A percentile compares a stretch with the other conserved stretches of the same genome.
phyloP scores from a whole-genome alignment of 2,329 filamentous ascomycete species.

The Penicillium sp. region DNA sequence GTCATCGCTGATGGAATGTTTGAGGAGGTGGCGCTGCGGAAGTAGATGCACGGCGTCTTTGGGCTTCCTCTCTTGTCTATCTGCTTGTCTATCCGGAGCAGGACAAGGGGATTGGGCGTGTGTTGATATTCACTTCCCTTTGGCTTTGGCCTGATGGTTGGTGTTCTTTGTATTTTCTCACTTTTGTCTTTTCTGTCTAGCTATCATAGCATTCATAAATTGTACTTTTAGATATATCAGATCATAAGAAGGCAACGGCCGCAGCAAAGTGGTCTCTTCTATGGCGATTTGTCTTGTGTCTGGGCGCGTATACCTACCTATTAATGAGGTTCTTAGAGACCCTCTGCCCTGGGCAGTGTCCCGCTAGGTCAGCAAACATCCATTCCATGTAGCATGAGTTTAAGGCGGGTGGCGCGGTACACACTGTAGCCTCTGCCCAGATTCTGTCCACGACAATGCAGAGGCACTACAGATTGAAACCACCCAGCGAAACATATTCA shows the following conservation, averaged over 20 bases:
- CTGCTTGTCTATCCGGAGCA: neutral
- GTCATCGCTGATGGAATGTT: slow-evolving; percentile 21
- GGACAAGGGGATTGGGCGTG: slow-evolving; percentile 11
- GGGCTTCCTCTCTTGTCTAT: neutral
- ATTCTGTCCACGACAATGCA: neutral
- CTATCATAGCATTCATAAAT: slow-evolving; percentile 22
- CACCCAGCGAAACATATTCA: neutral
- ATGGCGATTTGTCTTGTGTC: neutral
- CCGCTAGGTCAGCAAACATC: too few relatives aligned
- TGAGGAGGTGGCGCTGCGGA: neutral
- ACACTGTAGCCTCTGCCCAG: too few relatives aligned
- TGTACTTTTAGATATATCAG: slow-evolving; percentile 29
- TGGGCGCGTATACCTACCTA: too few relatives aligned
- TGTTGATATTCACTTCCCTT: slow-evolving; percentile 17
- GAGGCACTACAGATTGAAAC: neutral
- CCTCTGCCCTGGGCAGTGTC: too few relatives aligned
- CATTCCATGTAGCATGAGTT: too few relatives aligned
- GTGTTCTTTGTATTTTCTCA: slow-evolving; percentile 17
- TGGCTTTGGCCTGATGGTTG: slow-evolving; percentile 14
- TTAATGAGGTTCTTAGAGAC: too few relatives aligned
- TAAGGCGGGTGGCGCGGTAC: too few relatives aligned
- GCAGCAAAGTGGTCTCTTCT: neutral
- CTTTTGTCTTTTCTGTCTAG: slow-evolving; percentile 12
- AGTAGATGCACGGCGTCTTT: neutral
- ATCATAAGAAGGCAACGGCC: slow-evolving; percentile 11